Conservation (phyloP, 1,284 basidiomycete genomes). For the Coniophora puteana region DNA sequence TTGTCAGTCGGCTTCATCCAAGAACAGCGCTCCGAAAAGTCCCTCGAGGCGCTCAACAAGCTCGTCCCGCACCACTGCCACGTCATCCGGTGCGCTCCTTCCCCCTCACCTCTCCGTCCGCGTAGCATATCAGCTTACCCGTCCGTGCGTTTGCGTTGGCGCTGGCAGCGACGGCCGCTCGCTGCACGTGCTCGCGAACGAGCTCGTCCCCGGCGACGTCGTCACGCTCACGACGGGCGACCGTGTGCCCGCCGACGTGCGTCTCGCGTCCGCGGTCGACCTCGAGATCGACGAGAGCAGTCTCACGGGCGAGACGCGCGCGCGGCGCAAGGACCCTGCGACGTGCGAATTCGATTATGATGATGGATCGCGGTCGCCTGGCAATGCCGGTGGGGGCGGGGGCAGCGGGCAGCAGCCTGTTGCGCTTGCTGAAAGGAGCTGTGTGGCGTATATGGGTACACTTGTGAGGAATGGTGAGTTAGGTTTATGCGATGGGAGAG, state of each 20-base stretch:
- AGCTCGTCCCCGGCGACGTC: conserved; percentile 93
- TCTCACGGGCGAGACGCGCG: conserved; percentile 89
- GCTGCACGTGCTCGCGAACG: conserved; percentile 85
- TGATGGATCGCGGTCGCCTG: conserved; percentile 21
- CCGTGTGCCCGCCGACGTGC: conserved; percentile 90
- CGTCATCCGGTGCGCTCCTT: conserved; percentile 63
- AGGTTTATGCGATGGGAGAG: background rate
- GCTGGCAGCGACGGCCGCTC: conserved; percentile 61
- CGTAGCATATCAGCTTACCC: conserved; percentile 3
- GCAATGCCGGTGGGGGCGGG: conserved; percentile 17
- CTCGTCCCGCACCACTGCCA: conserved; percentile 96
- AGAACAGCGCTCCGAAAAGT: conserved; percentile 93
- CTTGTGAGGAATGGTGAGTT: conserved; percentile 83
- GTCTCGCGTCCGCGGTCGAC: conserved; percentile 75
- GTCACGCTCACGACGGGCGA: conserved; percentile 92
- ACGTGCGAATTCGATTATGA: conserved; percentile 37
- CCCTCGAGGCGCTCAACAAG: conserved; percentile 92
- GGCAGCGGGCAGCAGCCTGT: conserved; percentile 45
- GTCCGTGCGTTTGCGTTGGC: conserved; percentile 3
- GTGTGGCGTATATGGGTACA: conserved; percentile 97
- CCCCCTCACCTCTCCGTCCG: conserved; percentile 3
- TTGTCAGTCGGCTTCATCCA: conserved; percentile 89
- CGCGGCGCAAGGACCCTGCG: conserved; percentile 68
- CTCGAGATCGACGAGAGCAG: conserved; percentile 96
- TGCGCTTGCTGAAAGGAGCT: conserved; percentile 82